These are phyloP conservation scores for Pezicula neosporulosa DNA, from an alignment of 2,329 filamentous ascomycete genomes.

Conservation along the genomic window DNA sequence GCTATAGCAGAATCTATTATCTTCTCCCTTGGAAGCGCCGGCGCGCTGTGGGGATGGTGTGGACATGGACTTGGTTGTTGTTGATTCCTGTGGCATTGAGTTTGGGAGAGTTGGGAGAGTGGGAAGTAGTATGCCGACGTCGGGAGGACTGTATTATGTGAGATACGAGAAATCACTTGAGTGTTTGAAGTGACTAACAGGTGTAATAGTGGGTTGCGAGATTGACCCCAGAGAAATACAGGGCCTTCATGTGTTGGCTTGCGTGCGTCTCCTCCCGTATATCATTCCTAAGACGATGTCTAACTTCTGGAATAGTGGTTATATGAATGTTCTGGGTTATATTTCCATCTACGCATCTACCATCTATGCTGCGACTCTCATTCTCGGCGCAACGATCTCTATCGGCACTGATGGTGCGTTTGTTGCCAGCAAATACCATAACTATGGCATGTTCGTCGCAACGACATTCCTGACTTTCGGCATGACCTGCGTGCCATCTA, in stretches of 20 bases:
- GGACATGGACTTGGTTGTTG: slow-evolving; percentile 27
- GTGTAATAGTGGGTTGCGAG: slow-evolving; percentile 26
- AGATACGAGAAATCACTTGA: slow-evolving; percentile 1
- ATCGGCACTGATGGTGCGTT: slow-evolving; percentile 21
- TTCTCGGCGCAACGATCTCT: slow-evolving; percentile 23
- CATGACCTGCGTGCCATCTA: slow-evolving; percentile 28
- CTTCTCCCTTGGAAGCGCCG: slow-evolving; percentile 26
- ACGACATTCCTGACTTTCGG: slow-evolving; percentile 25
- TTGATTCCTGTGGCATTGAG: slow-evolving; percentile 27
- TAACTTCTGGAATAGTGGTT: slow-evolving; percentile 18
- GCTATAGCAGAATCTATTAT: slow-evolving; percentile 28
- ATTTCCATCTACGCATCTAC: slow-evolving; percentile 30
- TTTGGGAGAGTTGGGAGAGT: slow-evolving; percentile 27
- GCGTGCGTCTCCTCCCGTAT: slow-evolving; percentile 18
- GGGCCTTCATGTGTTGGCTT: slow-evolving; percentile 31
- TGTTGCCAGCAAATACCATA: slow-evolving; percentile 25
- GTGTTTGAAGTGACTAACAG: slow-evolving; percentile 2
- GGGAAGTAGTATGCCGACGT: slow-evolving; percentile 28
- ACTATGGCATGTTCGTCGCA: slow-evolving; percentile 28
- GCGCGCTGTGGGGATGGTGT: slow-evolving; percentile 26
- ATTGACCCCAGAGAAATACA: slow-evolving; percentile 22
- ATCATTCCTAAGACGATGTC: neutral
- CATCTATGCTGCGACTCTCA: slow-evolving; percentile 28
- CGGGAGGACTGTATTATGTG: slow-evolving; percentile 28
- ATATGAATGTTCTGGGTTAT: slow-evolving; percentile 30